A percentile compares a stretch with the other conserved stretches of the same genome.
Conservation (phyloP, 2,329 filamentous ascomycete species). For the Shiraia sp. region DNA sequence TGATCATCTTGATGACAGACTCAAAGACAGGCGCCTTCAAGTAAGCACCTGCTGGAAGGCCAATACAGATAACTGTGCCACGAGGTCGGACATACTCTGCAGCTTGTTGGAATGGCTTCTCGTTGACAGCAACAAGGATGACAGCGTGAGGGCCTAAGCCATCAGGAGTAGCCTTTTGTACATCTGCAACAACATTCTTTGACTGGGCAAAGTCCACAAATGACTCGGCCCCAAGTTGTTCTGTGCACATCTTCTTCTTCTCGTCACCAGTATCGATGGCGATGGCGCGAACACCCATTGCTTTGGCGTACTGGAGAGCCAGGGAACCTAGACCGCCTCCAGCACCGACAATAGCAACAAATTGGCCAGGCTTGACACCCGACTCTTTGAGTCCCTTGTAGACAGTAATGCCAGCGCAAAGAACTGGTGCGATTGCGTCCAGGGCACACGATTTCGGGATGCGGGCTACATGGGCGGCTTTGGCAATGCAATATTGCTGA, state of each 20-base stretch:
- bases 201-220: constrained; percentile 82
- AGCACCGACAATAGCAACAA: constrained; percentile 82
- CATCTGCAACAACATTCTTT: constrained; percentile 79
- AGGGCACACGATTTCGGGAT: constrained; percentile 78
- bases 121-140: constrained; percentile 80
- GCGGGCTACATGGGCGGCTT: constrained; percentile 81
- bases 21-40: constrained; percentile 86
- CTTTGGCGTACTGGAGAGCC: constrained; percentile 84
- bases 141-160: constrained; percentile 86
- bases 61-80: constrained; percentile 85
- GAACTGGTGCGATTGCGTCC: constrained; percentile 76
- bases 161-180: constrained; percentile 78
- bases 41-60: constrained; percentile 75
- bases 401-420: constrained; percentile 82
- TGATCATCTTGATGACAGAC: constrained; percentile 87
- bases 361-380: constrained; percentile 72
- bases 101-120: constrained; percentile 96
- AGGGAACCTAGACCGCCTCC: constrained; percentile 81
- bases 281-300: constrained; percentile 81
- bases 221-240: constrained; percentile 68
- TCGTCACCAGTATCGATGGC: constrained; percentile 83
- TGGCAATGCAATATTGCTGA: constrained; percentile 89
- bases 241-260: constrained; percentile 71
- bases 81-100: constrained; percentile 82
- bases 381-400: constrained; percentile 88